Base-by-base conservation (phyloP, 371 early-diverging fungal species). In the Chytridium lagenaria region DNA sequence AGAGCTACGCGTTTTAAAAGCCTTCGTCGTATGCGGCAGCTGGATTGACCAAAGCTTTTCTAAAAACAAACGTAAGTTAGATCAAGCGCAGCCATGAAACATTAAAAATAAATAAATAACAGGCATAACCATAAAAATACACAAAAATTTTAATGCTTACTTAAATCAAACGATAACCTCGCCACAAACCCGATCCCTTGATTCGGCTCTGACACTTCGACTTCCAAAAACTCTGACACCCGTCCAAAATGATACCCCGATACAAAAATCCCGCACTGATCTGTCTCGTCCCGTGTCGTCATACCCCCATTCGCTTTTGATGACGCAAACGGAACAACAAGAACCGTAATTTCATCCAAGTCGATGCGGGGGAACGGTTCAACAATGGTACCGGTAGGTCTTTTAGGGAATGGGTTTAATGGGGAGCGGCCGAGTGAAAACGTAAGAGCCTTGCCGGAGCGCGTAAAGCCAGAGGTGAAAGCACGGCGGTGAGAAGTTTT, bases 1-100 rank as follows among this genome's bases (percentile, higher is more conserved):
- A 33, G 31, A 61, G 37, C 36, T 34, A 2, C 61, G 3, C 10
- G 7, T 15, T 15, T 28, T 7, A 10, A 34, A 61, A 33, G 30
- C 36, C 12, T 28, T 12, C 3, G 61, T 61, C 5, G 34, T 61
- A 34, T 61, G 61, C 30, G 61, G 61, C 3, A 61, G 61, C 7
- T 61, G 36, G 23, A 61, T 61, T 5, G 61, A 61, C 61, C 61
- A 61, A 16, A 61, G 61, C 26, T 61, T 61, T 26, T 36, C 61
- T 61, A 34, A 19, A 5, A 34, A 61, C 37, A 37, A 34, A 16
- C 16, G 15, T 61, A 61, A 26, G 55, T 28, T 26, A 28, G 30
- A 55, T 55, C 23, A 16, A 16, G 55, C 5, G 30, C 55, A 55
- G n/a, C n/a, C n/a, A 55, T 7, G 57, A 26, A 10, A 55, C 57